Conservation (phyloP, 2,329 filamentous ascomycete species). For the Colletotrichum sp. region DNA sequence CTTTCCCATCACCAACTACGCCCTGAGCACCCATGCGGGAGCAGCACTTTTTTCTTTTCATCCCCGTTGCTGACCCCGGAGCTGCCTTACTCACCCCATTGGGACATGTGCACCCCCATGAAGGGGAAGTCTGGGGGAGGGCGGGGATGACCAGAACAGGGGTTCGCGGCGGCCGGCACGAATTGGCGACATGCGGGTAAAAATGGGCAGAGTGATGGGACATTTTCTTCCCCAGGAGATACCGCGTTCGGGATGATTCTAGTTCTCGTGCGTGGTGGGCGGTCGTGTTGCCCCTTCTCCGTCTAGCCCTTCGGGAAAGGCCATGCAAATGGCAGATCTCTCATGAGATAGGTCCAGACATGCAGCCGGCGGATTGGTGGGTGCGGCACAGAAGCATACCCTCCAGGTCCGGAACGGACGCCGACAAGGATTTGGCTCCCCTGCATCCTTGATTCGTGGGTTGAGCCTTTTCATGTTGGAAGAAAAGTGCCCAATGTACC, state of each 20-base stretch:
- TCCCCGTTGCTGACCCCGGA: constrained; percentile 5
- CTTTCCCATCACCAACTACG: neutral
- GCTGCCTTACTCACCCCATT: constrained; percentile 12
- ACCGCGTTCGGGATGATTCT: neutral
- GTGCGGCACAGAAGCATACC: constrained; percentile 3
- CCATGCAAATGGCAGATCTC: neutral
- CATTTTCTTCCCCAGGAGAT: neutral
- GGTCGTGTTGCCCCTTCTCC: neutral
- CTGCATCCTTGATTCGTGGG: constrained; percentile 2
- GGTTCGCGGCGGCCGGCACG: constrained; percentile 12
- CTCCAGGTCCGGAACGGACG: neutral
- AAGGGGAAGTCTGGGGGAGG: constrained; percentile 3
- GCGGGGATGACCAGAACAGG: constrained; percentile 19
- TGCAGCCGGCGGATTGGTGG: neutral
- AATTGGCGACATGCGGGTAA: constrained; percentile 25
- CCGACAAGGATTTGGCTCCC: neutral
- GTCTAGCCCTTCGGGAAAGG: neutral
- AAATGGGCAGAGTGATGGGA: constrained; percentile 21
- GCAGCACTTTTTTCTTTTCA: neutral
- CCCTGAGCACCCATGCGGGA: neutral
- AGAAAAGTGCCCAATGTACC: neutral
- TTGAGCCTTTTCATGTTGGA: neutral
- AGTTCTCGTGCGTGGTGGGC: neutral
- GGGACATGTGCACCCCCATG: constrained; percentile 5
- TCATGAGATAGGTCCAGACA: neutral